These are phyloP conservation scores for Flaveria brownii DNA, from an alignment of 129 eudicot genomes.

Conservation along the genomic window DNA sequence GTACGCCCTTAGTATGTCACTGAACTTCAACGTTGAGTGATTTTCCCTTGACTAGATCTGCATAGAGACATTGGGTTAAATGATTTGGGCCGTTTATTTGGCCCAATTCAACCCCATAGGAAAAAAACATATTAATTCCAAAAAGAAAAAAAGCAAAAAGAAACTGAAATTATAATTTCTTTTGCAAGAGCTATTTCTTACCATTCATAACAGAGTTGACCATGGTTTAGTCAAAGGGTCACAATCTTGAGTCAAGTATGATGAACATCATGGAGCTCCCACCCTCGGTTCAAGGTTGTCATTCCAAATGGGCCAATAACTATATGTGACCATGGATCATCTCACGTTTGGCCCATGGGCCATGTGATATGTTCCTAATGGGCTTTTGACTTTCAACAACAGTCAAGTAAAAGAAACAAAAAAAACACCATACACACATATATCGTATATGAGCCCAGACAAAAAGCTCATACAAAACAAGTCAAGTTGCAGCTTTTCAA, in stretches of 20 bases:
- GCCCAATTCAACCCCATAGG: conserved; percentile 20
- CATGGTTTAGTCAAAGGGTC: not conserved
- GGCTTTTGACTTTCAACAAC: conserved; percentile 10
- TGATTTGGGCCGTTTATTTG: conserved; percentile 1
- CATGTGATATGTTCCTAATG: conserved; percentile 3
- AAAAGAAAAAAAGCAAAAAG: not conserved
- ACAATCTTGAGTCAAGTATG: not conserved
- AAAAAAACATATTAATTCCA: not conserved
- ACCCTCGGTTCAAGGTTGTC: not conserved
- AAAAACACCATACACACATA: not conserved
- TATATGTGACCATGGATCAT: not conserved
- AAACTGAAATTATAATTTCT: not conserved
- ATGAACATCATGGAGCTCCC: not conserved
- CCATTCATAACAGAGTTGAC: conserved; percentile 6
- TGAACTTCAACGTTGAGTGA: not conserved
- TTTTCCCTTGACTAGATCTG: not conserved
- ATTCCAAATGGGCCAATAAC: not conserved
- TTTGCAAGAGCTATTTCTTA: conserved; percentile 20
- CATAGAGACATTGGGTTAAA: not conserved
- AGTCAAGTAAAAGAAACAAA: not conserved
- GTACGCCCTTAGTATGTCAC: not conserved
- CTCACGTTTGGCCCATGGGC: conserved; percentile 25
- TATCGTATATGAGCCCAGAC: not conserved
- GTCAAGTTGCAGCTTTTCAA: not conserved
- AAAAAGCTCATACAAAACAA: no score